A percentile compares a stretch with the other conserved stretches of the same genome.
These are phyloP conservation scores for Juncus inflexus DNA, from an alignment of 176 grass and related monocot species.

Conservation along the genomic window DNA sequence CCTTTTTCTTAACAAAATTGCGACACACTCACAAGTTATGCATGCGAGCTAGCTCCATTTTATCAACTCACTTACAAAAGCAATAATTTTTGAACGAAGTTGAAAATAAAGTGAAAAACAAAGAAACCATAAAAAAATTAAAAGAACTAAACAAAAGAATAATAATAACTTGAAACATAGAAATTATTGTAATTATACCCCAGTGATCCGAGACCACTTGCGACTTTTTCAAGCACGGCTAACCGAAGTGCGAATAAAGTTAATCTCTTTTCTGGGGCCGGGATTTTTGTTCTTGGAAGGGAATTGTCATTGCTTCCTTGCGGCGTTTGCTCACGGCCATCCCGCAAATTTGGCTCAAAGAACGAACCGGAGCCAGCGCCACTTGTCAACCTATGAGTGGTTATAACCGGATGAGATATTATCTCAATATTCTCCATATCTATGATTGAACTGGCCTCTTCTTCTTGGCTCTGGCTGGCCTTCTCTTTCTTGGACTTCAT, in stretches of 20 bases:
- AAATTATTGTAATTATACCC: slow-evolving; percentile 10
- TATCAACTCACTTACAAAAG: no score
- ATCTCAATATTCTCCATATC: not conserved
- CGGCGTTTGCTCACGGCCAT: slow-evolving; percentile 13
- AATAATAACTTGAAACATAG: no score
- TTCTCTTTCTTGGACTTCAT: slow-evolving; percentile 18
- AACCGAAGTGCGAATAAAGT: slow-evolving; percentile 58
- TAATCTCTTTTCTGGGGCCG: slow-evolving; percentile 45
- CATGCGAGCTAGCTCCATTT: no score
- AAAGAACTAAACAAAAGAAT: no score
- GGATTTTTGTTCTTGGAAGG: not conserved
- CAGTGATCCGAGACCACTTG: slow-evolving; percentile 58
- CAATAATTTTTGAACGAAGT: no score
- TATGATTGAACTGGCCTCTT: not conserved
- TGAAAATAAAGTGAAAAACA: no score
- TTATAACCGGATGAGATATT: not conserved
- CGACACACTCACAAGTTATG: no score
- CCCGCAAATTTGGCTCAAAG: slow-evolving; percentile 38
- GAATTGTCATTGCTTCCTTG: not conserved
- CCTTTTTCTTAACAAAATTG: no score
- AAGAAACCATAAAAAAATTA: no score
- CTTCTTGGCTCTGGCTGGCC: not conserved
- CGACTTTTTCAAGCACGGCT: slow-evolving; percentile 68
- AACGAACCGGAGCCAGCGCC: slow-evolving; percentile 24
- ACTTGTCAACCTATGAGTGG: not conserved